A percentile compares a stretch with the other conserved stretches of the same genome.
These are phyloP conservation scores for Irpex sp. DNA, from an alignment of 1,284 basidiomycete genomes.

Conservation along the genomic window DNA sequence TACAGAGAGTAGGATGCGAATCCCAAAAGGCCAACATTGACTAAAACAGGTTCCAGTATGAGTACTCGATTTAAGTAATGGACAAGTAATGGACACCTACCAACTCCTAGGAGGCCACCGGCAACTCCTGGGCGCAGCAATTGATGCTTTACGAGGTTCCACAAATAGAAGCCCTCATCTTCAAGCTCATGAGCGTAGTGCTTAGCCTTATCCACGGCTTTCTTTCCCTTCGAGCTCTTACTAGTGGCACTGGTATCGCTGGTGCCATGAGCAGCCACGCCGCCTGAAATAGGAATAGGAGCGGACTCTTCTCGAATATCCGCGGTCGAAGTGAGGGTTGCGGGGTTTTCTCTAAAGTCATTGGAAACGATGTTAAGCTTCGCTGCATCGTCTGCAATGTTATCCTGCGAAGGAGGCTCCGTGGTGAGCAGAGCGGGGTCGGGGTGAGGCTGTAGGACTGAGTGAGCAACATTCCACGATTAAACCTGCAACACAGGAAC, in stretches of 20 bases:
- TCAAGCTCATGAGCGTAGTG: conserved; percentile 46
- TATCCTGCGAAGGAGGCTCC: conserved; percentile 34
- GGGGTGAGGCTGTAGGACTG: conserved; percentile 47
- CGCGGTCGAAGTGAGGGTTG: conserved; percentile 35
- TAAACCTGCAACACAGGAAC: conserved; percentile 4
- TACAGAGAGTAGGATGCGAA: conserved; percentile 66
- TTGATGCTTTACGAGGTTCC: conserved; percentile 55
- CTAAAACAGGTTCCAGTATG: conserved; percentile 30
- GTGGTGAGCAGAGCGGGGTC: conserved; percentile 63
- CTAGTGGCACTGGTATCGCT: too few relatives aligned
- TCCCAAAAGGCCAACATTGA: conserved; percentile 71
- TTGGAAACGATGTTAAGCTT: conserved; percentile 54
- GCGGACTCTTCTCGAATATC: conserved; percentile 16
- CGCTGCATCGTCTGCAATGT: conserved; percentile 42
- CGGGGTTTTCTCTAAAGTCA: conserved; percentile 46
- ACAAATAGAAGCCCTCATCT: conserved; percentile 50
- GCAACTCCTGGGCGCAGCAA: conserved; percentile 68
- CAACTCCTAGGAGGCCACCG: conserved; percentile 69
- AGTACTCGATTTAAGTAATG: not conserved
- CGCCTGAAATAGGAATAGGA: conserved; percentile 11
- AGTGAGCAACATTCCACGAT: conserved; percentile 4
- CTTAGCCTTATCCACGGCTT: conserved; percentile 22
- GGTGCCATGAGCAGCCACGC: conserved; percentile 7
- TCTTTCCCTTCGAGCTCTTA: not conserved
- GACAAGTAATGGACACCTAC: conserved; percentile 34